A percentile compares a stretch with the other conserved stretches of the same genome.
These are phyloP conservation scores for Hygrophila difformis DNA, from an alignment of 257 asterid species.

Conservation along the genomic window DNA sequence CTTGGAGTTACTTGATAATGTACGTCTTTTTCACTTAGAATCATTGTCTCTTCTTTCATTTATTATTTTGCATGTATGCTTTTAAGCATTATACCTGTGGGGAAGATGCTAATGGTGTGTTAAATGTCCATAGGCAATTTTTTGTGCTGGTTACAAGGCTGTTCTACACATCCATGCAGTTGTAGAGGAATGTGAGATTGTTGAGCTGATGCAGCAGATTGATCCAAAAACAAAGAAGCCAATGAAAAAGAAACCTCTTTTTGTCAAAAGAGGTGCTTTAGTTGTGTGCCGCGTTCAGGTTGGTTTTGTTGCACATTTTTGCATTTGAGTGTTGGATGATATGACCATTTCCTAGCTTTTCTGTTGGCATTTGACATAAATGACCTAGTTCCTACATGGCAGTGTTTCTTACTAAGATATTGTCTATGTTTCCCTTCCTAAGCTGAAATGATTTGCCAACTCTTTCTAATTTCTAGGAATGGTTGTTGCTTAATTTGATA, in stretches of 20 bases:
- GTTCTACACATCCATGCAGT: constrained; percentile 82
- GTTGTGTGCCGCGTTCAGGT: constrained; percentile 84
- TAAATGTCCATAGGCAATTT: constrained; percentile 66
- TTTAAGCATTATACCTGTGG: not conserved
- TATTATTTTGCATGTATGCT: not conserved
- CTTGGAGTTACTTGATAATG: constrained; percentile 90
- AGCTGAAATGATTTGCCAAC: no score
- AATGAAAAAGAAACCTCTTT: constrained; percentile 79
- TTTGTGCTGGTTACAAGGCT: constrained; percentile 99
- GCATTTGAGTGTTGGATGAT: constrained; percentile 1
- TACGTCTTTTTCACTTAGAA: constrained; percentile 23
- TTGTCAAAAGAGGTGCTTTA: constrained; percentile 78
- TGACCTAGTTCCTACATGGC: not conserved
- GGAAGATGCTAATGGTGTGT: no score
- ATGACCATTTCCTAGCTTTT: not conserved
- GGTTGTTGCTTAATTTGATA: no score
- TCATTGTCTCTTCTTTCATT: not conserved
- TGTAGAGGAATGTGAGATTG: constrained; percentile 94
- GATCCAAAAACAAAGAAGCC: constrained; percentile 74
- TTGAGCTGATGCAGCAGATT: constrained; percentile 64
- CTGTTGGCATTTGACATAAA: not conserved
- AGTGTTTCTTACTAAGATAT: no score
- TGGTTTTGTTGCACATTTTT: constrained; percentile 8
- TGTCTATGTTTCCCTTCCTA: no score
- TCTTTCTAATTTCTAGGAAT: no score